Evolutionary conservation across 2,329 filamentous ascomycete genomes (phyloP).

Genomic region (Ceratocystis cubensis): DNA sequence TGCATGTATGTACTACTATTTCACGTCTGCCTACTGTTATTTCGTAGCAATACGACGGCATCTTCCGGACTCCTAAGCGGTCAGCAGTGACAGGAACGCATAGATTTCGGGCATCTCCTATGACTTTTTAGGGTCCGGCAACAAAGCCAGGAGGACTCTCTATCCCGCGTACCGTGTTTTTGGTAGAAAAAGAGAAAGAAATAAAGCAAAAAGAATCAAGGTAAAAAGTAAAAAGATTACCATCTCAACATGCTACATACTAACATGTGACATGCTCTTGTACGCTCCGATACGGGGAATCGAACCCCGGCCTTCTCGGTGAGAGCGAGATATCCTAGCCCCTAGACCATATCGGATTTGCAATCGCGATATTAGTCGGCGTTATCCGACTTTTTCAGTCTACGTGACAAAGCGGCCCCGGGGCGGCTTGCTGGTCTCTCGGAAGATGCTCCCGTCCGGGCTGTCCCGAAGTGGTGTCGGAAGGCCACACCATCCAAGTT

Average conservation of each 20-base stretch:
- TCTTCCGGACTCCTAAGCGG: too few relatives aligned
- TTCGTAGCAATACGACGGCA: too few relatives aligned
- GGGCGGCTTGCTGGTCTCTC: background rate
- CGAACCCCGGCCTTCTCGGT: slow-evolving; percentile 24
- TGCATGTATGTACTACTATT: too few relatives aligned
- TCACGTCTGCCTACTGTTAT: too few relatives aligned
- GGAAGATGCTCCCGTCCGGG: background rate
- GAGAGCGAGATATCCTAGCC: slow-evolving; percentile 22
- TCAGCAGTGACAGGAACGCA: too few relatives aligned
- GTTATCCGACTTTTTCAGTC: too few relatives aligned
- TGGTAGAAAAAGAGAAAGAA: background rate
- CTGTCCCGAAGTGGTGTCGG: background rate
- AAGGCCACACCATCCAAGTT: background rate
- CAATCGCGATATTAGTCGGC: too few relatives aligned
- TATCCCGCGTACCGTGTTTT: too few relatives aligned
- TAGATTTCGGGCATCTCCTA: too few relatives aligned
- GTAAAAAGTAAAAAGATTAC: background rate
- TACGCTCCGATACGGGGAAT: slow-evolving; percentile 23
- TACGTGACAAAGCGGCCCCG: background rate
- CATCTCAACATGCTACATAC: background rate
- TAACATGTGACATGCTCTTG: too few relatives aligned
- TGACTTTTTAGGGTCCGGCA: too few relatives aligned
- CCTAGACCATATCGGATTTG: slow-evolving; percentile 21
- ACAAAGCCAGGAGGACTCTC: too few relatives aligned
- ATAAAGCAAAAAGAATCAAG: background rate